phyloP scores from a whole-genome alignment of 306 rosid species.

The Quercus alba region DNA sequence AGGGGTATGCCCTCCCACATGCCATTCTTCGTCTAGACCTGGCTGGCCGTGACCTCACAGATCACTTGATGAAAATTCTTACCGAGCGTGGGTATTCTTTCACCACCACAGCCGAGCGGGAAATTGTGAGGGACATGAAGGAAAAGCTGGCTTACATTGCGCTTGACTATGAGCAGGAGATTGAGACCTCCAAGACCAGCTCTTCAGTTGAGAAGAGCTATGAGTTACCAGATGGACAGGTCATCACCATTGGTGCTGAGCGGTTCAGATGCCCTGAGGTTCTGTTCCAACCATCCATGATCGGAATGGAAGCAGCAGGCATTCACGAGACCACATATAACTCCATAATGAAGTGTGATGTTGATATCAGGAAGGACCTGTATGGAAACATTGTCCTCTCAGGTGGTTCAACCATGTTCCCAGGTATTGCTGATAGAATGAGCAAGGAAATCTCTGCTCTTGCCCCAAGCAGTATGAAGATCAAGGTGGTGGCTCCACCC shows the following conservation, averaged over 20 bases:
- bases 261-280: slow-evolving; percentile 99
- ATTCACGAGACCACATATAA: slow-evolving; percentile 98
- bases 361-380: slow-evolving; percentile 94
- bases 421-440: slow-evolving; percentile 97
- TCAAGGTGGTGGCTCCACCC: slow-evolving; percentile 98
- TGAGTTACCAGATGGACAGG: slow-evolving; percentile 95
- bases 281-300: slow-evolving; percentile 90
- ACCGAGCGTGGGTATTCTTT: slow-evolving; percentile 97
- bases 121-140: slow-evolving; percentile 97
- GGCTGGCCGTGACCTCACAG: slow-evolving; percentile 98
- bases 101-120: slow-evolving; percentile 98
- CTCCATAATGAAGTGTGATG: slow-evolving; percentile 98
- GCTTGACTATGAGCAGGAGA: slow-evolving; percentile 86
- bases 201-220: slow-evolving; percentile 98
- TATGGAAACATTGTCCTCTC: slow-evolving; percentile 98
- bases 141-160: slow-evolving; percentile 91
- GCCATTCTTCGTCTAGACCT: slow-evolving; percentile 99
- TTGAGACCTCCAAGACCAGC: slow-evolving; percentile 87
- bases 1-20: slow-evolving; percentile 98
- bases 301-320: slow-evolving; percentile 99
- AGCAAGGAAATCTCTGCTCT: slow-evolving; percentile 97
- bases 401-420: slow-evolving; percentile 98
- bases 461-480: slow-evolving; percentile 99
- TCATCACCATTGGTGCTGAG: slow-evolving; percentile 94
- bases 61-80: slow-evolving; percentile 89